phyloP scores from a whole-genome alignment of 2,329 filamentous ascomycete genomes.

The Fonsecaea multimorphosa region DNA sequence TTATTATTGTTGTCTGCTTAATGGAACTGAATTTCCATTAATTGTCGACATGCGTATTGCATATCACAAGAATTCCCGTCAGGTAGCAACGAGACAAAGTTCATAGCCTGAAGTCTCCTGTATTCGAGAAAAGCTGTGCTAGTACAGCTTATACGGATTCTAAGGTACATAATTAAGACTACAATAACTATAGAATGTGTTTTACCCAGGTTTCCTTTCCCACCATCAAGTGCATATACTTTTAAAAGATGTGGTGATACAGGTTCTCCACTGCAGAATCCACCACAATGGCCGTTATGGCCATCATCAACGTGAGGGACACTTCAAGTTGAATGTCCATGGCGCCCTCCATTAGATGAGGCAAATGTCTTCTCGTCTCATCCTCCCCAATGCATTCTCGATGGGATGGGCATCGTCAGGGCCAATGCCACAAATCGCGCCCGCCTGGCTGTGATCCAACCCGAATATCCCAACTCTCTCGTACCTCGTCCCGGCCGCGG shows the following conservation, averaged over 20 bases:
- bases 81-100: no score
- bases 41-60: no score
- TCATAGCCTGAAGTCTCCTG: no score
- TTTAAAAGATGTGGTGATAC: background rate
- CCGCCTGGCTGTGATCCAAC: slow-evolving; percentile 8
- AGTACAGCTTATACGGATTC: no score
- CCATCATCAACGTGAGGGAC: background rate
- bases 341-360: background rate
- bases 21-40: no score
- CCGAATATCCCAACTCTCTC: slow-evolving; percentile 8
- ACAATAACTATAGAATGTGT: background rate
- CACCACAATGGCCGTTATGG: background rate
- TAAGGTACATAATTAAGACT: no score
- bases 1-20: no score
- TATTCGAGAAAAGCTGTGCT: no score
- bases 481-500: background rate
- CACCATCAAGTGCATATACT: background rate
- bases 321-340: background rate
- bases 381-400: background rate
- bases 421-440: background rate
- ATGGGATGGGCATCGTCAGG: background rate
- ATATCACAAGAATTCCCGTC: no score
- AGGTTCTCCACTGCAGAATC: background rate
- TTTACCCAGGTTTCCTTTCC: background rate
- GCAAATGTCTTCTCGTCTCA: background rate